phyloP scores from a whole-genome alignment of 164 flowering plant species.

The Magnolia changhungtana region DNA sequence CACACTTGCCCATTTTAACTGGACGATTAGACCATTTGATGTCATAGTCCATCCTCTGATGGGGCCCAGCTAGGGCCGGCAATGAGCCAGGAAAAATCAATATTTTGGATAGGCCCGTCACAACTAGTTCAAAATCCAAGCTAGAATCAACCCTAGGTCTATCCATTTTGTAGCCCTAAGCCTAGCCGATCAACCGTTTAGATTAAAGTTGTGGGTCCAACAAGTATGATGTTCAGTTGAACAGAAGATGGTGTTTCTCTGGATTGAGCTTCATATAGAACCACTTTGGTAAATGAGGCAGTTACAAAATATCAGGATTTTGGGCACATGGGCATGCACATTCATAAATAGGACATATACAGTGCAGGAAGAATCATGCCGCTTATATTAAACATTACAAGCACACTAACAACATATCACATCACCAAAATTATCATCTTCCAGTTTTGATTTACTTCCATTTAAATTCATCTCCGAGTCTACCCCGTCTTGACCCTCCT shows the following conservation, averaged over 20 bases:
- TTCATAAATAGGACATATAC: no score
- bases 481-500: slow-evolving; percentile 74
- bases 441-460: slow-evolving; percentile 43
- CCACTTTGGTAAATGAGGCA: no score
- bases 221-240: background rate
- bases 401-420: slow-evolving; percentile 38
- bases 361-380: background rate
- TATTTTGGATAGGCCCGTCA: background rate
- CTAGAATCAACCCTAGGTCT: background rate
- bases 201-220: background rate
- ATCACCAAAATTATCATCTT: slow-evolving; percentile 61
- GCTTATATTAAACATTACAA: background rate
- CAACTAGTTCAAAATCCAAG: background rate
- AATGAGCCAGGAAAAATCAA: background rate
- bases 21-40: background rate
- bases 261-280: background rate
- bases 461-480: slow-evolving; percentile 85
- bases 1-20: background rate
- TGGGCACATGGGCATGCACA: no score
- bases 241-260: background rate
- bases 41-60: background rate
- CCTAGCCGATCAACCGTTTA: background rate
- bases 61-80: background rate
- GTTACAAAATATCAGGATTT: no score
- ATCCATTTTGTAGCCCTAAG: background rate